Percentiles rank a stretch among this genome's conserved stretches.
Evolutionary conservation across 352 stramenopile genomes (phyloP).

Genomic region (Globisporangium irregulare): DNA sequence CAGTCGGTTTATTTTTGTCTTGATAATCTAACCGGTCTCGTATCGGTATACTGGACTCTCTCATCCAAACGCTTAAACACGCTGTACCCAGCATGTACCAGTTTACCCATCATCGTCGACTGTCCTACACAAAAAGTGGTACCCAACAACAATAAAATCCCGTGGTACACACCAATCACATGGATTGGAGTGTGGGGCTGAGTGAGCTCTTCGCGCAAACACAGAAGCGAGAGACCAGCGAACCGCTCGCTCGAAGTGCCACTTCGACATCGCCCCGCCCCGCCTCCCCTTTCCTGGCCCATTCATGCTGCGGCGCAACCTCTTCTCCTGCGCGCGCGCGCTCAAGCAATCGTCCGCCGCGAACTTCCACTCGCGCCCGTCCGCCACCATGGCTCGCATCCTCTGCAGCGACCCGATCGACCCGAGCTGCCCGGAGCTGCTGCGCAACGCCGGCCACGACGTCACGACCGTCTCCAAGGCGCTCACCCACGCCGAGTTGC

Average conservation of each 20-base stretch:
- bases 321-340: conserved; percentile 37
- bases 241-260: not conserved
- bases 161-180: not conserved
- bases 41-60: not conserved
- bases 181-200: not conserved
- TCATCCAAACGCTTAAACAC: not conserved
- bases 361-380: conserved; percentile 39
- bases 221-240: not conserved
- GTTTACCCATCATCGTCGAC: not conserved
- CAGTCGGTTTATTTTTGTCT: not conserved
- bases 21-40: not conserved
- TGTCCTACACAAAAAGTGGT: not conserved
- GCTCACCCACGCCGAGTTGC: conserved; percentile 59
- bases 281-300: not conserved
- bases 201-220: conserved; percentile 2
- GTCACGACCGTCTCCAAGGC: conserved; percentile 55
- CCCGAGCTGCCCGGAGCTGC: conserved; percentile 70
- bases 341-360: conserved; percentile 20
- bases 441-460: conserved; percentile 78
- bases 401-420: conserved; percentile 89
- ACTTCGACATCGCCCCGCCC: conserved; percentile 15
- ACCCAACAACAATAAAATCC: not conserved
- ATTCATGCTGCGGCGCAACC: conserved; percentile 49
- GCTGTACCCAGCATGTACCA: not conserved
- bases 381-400: conserved; percentile 71